Conservation (phyloP, 352 stramenopile genomes). For the Globisporangium apiculatum region DNA sequence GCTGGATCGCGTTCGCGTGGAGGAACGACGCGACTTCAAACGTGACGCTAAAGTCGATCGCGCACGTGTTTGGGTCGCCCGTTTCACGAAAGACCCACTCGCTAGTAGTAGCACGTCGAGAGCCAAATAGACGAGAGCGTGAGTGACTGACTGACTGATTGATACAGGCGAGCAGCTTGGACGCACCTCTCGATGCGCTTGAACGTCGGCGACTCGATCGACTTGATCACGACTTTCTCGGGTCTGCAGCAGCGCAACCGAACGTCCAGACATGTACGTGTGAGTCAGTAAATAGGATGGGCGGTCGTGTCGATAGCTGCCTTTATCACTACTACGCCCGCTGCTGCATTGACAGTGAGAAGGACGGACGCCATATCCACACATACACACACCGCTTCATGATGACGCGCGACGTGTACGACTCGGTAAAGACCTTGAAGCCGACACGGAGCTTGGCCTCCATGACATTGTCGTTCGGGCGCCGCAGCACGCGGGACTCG, state of each 20-base stretch:
- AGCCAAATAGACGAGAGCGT: neutral
- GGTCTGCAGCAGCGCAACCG: slow-evolving; percentile 22
- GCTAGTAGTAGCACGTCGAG: slow-evolving; percentile 13
- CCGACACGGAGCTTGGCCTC: slow-evolving; percentile 62
- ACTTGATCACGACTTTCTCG: slow-evolving; percentile 64
- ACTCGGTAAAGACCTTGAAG: slow-evolving; percentile 81
- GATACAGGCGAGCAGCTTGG: no score
- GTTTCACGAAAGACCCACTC: slow-evolving; percentile 66
- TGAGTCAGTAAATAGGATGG: neutral
- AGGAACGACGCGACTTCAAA: slow-evolving; percentile 79
- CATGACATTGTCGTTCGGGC: slow-evolving; percentile 73
- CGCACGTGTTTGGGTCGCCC: slow-evolving; percentile 41
- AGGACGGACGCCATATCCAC: neutral
- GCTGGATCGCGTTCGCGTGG: slow-evolving; percentile 70
- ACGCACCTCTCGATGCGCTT: slow-evolving; percentile 79
- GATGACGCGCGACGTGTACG: slow-evolving; percentile 74
- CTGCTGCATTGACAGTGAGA: neutral
- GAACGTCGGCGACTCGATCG: slow-evolving; percentile 80
- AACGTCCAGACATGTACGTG: neutral
- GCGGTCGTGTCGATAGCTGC: no score
- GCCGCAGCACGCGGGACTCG: slow-evolving; percentile 61
- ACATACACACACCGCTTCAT: slow-evolving; percentile 45
- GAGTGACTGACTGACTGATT: no score
- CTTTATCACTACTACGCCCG: no score
- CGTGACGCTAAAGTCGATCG: slow-evolving; percentile 74